Percentiles rank a stretch among this genome's conserved stretches.
Evolutionary conservation across 2,329 filamentous ascomycete genomes (phyloP).

Genomic region (Ceratocystis huliohia): DNA sequence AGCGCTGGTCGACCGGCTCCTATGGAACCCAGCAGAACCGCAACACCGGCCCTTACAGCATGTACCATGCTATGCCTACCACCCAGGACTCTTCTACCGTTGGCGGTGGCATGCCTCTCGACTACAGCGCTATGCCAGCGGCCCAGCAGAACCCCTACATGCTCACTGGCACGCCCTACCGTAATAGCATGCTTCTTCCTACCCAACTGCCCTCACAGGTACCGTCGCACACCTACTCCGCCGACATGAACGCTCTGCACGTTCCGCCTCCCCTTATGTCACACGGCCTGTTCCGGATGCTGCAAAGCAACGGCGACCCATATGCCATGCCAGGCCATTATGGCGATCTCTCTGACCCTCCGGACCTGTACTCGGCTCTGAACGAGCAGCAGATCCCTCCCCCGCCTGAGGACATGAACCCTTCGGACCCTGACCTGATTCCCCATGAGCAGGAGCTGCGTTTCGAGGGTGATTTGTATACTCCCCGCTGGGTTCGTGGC

Average conservation of each 20-base stretch:
- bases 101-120: conserved; percentile 37
- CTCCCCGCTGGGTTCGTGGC: conserved; percentile 70
- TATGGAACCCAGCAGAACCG: conserved; percentile 46
- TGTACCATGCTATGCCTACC: conserved; percentile 49
- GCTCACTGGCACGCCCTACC: conserved; percentile 40
- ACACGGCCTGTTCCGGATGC: conserved; percentile 58
- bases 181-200: conserved; percentile 46
- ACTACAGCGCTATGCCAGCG: conserved; percentile 43
- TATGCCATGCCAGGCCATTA: conserved; percentile 57
- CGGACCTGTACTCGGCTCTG: conserved; percentile 63
- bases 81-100: conserved; percentile 40
- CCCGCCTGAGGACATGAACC: conserved; percentile 70
- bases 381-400: conserved; percentile 61
- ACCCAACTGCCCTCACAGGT: conserved; percentile 34
- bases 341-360: conserved; percentile 59
- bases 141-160: conserved; percentile 44
- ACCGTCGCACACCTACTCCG: conserved; percentile 33
- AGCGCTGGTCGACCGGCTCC: conserved; percentile 68
- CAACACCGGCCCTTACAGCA: conserved; percentile 43
- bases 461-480: conserved; percentile 72
- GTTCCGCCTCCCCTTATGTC: conserved; percentile 52
- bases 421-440: conserved; percentile 58
- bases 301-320: conserved; percentile 61
- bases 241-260: conserved; percentile 30
- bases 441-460: conserved; percentile 69